Conservation (phyloP, 306 rosid genomes). For the Gillenia trifoliata region DNA sequence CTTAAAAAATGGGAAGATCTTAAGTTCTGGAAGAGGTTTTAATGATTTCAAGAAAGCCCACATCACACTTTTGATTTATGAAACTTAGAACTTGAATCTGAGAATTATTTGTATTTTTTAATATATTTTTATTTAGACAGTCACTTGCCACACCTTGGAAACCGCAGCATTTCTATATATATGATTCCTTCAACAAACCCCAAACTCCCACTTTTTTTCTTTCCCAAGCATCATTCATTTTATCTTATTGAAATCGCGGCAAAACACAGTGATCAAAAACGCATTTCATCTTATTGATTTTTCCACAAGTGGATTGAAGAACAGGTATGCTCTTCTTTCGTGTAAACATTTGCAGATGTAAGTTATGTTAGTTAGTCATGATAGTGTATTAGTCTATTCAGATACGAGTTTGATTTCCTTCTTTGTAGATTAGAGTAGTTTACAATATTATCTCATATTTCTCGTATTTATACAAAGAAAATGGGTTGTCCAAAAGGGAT, state of each 20-base stretch:
- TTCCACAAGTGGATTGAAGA: background rate
- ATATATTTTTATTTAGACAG: background rate
- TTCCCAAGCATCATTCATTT: background rate
- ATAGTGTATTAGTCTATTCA: too few species aligned
- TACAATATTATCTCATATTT: background rate
- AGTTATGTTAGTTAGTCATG: too few species aligned
- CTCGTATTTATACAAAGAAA: background rate
- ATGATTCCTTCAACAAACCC: slow-evolving; percentile 16
- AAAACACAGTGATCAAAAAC: too few species aligned
- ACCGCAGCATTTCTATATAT: slow-evolving; percentile 1
- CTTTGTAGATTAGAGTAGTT: too few species aligned
- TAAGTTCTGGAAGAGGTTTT: background rate
- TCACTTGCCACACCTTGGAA: slow-evolving; percentile 21
- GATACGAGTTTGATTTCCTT: too few species aligned
- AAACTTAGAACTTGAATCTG: slow-evolving; percentile 17
- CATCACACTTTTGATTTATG: background rate
- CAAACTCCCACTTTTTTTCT: background rate
- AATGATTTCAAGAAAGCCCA: slow-evolving; percentile 1
- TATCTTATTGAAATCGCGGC: too few species aligned
- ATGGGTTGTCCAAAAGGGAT: slow-evolving; percentile 14
- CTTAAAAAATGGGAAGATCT: slow-evolving; percentile 7
- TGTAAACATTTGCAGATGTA: background rate
- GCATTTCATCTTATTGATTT: too few species aligned
- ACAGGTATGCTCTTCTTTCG: slow-evolving; percentile 15
- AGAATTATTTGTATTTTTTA: background rate